These are phyloP conservation scores for Fusarium mangiferae DNA, from an alignment of 2,329 filamentous ascomycete species.

Conservation along the genomic window DNA sequence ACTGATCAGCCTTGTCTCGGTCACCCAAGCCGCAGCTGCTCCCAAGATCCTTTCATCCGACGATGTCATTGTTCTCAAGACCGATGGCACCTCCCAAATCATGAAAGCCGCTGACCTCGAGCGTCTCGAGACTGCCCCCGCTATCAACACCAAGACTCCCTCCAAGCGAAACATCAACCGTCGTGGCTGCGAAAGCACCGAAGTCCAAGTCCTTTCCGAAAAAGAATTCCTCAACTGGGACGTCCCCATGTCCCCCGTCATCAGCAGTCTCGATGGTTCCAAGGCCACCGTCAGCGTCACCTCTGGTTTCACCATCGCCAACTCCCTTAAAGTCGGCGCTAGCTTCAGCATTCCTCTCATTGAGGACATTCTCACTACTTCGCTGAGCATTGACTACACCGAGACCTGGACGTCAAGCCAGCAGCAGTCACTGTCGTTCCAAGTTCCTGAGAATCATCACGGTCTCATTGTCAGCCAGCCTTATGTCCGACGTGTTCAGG, in stretches of 20 bases:
- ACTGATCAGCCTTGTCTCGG: slow-evolving; percentile 27
- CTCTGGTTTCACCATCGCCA: slow-evolving; percentile 25
- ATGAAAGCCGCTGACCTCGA: slow-evolving; percentile 37
- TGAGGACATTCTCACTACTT: slow-evolving; percentile 3
- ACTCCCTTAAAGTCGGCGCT: slow-evolving; percentile 15
- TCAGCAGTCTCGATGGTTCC: slow-evolving; percentile 32
- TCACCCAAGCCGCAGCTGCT: slow-evolving; percentile 21
- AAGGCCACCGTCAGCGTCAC: slow-evolving; percentile 24
- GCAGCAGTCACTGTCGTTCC: slow-evolving; percentile 27
- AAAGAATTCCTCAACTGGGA: slow-evolving; percentile 40
- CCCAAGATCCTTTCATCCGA: slow-evolving; percentile 18
- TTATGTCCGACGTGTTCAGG: slow-evolving; percentile 34
- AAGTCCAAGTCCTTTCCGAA: slow-evolving; percentile 33
- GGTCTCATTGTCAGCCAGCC: slow-evolving; percentile 41
- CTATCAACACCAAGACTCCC: neutral
- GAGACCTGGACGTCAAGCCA: slow-evolving; percentile 28
- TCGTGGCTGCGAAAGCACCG: slow-evolving; percentile 31
- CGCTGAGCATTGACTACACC: slow-evolving; percentile 24
- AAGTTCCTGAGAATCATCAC: slow-evolving; percentile 25
- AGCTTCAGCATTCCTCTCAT: slow-evolving; percentile 4
- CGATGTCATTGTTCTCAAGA: slow-evolving; percentile 35
- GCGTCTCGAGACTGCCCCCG: slow-evolving; percentile 24
- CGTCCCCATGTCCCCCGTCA: slow-evolving; percentile 36
- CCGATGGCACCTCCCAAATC: slow-evolving; percentile 28
- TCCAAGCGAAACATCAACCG: slow-evolving; percentile 1